A percentile compares a stretch with the other conserved stretches of the same genome.
These are phyloP conservation scores for Oligophagozyma castellii DNA, from an alignment of 1,139 yeast genomes.

Conservation along the genomic window DNA sequence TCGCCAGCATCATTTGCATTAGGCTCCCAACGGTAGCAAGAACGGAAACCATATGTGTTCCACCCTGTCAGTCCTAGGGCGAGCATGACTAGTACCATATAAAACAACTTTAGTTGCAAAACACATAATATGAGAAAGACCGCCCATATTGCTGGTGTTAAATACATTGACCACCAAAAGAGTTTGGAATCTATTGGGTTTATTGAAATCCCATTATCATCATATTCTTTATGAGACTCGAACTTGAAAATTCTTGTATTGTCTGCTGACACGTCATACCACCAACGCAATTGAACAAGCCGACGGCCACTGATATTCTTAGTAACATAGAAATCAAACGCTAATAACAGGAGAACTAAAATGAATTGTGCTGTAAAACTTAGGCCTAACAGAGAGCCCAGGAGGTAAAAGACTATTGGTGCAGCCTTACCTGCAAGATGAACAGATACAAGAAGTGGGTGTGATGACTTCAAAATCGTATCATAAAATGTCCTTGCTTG, in stretches of 20 bases:
- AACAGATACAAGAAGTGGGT: conserved; percentile 19
- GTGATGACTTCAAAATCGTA: conserved; percentile 24
- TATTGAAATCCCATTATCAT: conserved; percentile 32
- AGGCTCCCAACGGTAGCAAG: conserved; percentile 61
- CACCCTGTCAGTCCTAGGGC: conserved; percentile 63
- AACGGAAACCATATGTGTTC: conserved; percentile 78
- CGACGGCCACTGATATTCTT: conserved; percentile 85
- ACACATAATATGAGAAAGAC: conserved; percentile 64
- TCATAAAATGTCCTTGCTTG: conserved; percentile 20
- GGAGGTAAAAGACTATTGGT: conserved; percentile 22
- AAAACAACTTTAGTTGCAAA: conserved; percentile 63
- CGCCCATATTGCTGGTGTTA: conserved; percentile 64
- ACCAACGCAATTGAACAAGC: conserved; percentile 88
- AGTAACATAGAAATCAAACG: conserved; percentile 89
- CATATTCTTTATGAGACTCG: conserved; percentile 23
- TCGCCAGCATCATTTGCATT: conserved; percentile 5
- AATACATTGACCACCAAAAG: conserved; percentile 72
- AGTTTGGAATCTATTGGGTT: conserved; percentile 85
- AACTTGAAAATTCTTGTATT: conserved; percentile 26
- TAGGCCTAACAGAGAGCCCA: conserved; percentile 20
- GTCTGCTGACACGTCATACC: conserved; percentile 45
- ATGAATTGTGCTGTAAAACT: conserved; percentile 44
- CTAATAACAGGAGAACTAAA: conserved; percentile 53
- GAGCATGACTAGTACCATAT: conserved; percentile 49
- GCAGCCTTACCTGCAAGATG: conserved; percentile 22